Conservation (phyloP, 129 eudicot genomes). For the Deinandra increscens region DNA sequence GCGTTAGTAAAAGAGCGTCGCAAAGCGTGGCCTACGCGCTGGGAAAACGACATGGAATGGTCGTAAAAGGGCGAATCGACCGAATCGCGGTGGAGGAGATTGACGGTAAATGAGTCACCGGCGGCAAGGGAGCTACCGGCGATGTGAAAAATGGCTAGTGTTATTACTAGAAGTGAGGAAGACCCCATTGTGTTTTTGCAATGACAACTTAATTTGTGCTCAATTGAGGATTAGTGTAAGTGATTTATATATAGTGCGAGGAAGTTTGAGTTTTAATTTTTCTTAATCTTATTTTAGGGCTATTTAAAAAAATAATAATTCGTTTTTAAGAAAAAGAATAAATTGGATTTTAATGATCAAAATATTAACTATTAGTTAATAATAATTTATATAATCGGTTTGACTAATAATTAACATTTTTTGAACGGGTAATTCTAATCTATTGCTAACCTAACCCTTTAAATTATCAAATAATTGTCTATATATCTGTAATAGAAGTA, state of each 20-base stretch:
- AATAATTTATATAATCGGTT: too few relatives aligned
- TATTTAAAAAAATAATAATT: too few relatives aligned
- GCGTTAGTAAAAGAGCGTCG: conserved; percentile 34
- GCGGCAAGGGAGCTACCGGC: background rate
- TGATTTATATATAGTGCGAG: background rate
- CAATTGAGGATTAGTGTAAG: background rate
- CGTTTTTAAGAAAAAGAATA: too few relatives aligned
- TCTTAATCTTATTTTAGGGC: too few relatives aligned
- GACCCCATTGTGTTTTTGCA: conserved; percentile 12
- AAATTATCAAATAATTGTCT: too few relatives aligned
- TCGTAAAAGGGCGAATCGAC: conserved; percentile 36
- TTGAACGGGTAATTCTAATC: too few relatives aligned
- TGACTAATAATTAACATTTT: too few relatives aligned
- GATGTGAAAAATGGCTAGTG: conserved; percentile 15
- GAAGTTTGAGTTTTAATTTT: too few relatives aligned
- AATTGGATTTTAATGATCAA: too few relatives aligned
- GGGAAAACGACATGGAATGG: conserved; percentile 10
- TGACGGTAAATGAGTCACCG: conserved; percentile 16
- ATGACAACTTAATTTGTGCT: background rate
- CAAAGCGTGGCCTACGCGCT: conserved; percentile 26
- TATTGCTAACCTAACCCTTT: too few relatives aligned
- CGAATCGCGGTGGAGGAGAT: conserved; percentile 42
- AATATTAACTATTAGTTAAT: too few relatives aligned
- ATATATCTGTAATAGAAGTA: too few relatives aligned
- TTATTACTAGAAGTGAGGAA: conserved; percentile 19